A percentile compares a stretch with the other conserved stretches of the same genome.
phyloP scores from a whole-genome alignment of 441 rosid species.

The Jatropha podagrica region DNA sequence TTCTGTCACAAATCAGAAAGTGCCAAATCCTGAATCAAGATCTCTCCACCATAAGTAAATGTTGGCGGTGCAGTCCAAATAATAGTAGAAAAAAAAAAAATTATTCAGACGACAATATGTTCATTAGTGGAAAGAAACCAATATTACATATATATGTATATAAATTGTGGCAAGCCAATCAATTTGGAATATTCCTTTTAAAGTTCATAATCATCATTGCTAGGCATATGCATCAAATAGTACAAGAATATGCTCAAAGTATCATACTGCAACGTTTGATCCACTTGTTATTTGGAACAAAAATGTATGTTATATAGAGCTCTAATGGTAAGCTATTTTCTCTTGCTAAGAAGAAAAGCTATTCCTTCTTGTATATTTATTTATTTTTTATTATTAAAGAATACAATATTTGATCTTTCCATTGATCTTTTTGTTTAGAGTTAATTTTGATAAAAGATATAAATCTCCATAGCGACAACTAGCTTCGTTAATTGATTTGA shows the following conservation, averaged over 20 bases:
- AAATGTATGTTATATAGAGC: too few species aligned
- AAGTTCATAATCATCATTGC: conserved; percentile 7
- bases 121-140: conserved; percentile 7
- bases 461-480: too few species aligned
- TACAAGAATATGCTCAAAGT: background rate
- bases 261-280: background rate
- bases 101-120: background rate
- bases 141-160: background rate
- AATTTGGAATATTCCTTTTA: background rate
- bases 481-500: too few species aligned
- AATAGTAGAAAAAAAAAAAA: background rate
- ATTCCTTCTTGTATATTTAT: too few species aligned
- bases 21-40: conserved; percentile 13
- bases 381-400: too few species aligned
- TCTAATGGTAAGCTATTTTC: too few species aligned
- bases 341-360: too few species aligned
- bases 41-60: background rate
- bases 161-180: background rate
- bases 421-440: too few species aligned
- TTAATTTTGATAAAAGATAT: too few species aligned
- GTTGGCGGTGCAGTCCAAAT: background rate
- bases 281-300: too few species aligned
- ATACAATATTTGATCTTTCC: too few species aligned
- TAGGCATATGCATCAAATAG: background rate
- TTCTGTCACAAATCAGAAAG: conserved; percentile 4